These are phyloP conservation scores for Phytomonas sp. DNA, from an alignment of 208 protist species.

Conservation along the genomic window DNA sequence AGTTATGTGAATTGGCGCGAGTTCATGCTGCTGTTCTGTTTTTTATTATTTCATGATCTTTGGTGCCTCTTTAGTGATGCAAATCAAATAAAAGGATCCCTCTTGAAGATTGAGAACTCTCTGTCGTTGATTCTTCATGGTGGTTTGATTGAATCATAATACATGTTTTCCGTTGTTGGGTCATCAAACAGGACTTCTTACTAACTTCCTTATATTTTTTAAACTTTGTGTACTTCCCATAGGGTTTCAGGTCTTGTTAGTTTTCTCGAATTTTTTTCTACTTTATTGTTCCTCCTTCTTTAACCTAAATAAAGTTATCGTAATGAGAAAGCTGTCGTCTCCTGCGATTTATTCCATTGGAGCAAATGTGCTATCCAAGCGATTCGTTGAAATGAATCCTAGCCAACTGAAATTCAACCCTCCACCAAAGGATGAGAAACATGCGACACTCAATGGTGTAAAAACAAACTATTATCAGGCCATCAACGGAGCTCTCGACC, in stretches of 20 bases:
- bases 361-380: slow-evolving; percentile 10
- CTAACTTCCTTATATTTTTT: not conserved
- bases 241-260: not conserved
- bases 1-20: not conserved
- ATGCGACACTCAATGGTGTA: slow-evolving; percentile 30
- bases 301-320: not conserved
- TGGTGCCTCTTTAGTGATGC: not conserved
- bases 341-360: not conserved
- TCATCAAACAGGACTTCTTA: not conserved
- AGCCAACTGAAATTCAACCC: slow-evolving; percentile 29
- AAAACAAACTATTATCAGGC: slow-evolving; percentile 91
- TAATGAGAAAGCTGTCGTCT: not conserved
- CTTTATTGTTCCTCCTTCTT: not conserved
- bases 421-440: slow-evolving; percentile 16
- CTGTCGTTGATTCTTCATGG: not conserved
- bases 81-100: not conserved
- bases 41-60: not conserved
- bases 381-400: slow-evolving; percentile 23
- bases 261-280: not conserved
- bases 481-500: slow-evolving; percentile 93
- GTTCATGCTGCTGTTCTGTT: not conserved
- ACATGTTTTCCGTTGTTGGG: not conserved
- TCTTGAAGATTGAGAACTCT: not conserved
- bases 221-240: not conserved
- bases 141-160: not conserved